Conservation (phyloP, 2,329 filamentous ascomycete species). For the Penicillium sp. region DNA sequence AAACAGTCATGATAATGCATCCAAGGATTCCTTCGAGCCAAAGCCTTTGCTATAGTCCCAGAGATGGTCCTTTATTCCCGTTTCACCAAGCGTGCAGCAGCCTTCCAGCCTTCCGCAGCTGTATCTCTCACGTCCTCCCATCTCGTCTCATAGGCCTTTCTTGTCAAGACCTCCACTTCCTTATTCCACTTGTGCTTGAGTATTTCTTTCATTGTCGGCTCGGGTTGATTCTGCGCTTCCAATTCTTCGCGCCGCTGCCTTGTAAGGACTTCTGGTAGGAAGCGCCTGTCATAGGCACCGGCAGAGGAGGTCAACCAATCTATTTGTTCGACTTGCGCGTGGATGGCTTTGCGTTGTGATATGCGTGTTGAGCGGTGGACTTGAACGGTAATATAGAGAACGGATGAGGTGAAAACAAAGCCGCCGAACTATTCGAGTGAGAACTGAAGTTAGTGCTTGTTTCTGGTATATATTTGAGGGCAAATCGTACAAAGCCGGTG, state of each 20-base stretch:
- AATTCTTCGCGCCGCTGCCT: conserved; percentile 14
- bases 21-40: neutral
- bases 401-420: conserved; percentile 70
- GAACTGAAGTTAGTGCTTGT: conserved; percentile 6
- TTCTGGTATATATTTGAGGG: neutral
- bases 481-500: conserved; percentile 66
- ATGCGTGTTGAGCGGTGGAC: conserved; percentile 68
- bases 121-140: conserved; percentile 59
- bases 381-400: conserved; percentile 70
- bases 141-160: conserved; percentile 65
- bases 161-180: conserved; percentile 67
- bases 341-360: conserved; percentile 46
- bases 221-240: neutral
- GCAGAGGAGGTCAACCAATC: conserved; percentile 41
- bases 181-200: conserved; percentile 77
- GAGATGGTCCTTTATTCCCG: conserved; percentile 28
- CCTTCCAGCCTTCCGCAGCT: conserved; percentile 55
- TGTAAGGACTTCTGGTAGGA: conserved; percentile 15
- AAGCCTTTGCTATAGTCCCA: neutral
- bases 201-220: conserved; percentile 60
- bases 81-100: conserved; percentile 33
- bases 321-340: conserved; percentile 45
- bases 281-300: conserved; percentile 38
- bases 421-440: conserved; percentile 63
- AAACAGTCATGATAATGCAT: conserved; percentile 17